Conservation (phyloP, 2,329 filamentous ascomycete species). For the Cryphonectria japonica region DNA sequence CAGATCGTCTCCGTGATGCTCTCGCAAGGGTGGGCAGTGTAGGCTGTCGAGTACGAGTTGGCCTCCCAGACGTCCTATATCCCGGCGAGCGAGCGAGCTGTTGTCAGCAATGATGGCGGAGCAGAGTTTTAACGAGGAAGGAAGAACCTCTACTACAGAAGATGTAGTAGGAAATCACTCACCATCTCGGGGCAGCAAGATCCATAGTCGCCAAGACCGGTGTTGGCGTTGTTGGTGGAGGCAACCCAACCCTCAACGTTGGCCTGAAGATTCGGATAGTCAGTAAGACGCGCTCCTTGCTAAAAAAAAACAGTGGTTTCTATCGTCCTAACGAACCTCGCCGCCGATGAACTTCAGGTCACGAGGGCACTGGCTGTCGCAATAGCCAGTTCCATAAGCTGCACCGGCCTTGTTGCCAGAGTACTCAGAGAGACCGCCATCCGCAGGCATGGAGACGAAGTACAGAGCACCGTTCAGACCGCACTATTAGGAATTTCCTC, state of each 20-base stretch:
- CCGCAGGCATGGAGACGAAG: conserved; percentile 63
- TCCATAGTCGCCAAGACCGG: conserved; percentile 55
- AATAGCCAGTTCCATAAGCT: conserved; percentile 64
- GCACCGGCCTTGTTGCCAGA: conserved; percentile 56
- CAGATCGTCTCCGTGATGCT: conserved; percentile 55
- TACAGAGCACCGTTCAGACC: conserved; percentile 75
- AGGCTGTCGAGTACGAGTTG: conserved; percentile 66
- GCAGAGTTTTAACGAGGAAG: conserved; percentile 30
- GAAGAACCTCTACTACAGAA: background rate
- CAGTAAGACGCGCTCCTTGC: background rate
- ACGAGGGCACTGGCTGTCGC: conserved; percentile 56
- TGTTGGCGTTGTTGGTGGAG: conserved; percentile 57
- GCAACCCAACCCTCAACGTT: conserved; percentile 57
- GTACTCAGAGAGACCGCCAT: conserved; percentile 58
- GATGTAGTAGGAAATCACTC: background rate
- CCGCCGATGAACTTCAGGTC: conserved; percentile 63
- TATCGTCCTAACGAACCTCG: background rate
- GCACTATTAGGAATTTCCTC: conserved; percentile 44
- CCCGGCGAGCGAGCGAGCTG: background rate
- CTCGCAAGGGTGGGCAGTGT: conserved; percentile 68
- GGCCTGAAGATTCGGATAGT: conserved; percentile 39
- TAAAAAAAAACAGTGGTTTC: too few species aligned
- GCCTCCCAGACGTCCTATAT: conserved; percentile 56
- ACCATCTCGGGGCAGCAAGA: conserved; percentile 67
- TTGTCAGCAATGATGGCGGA: background rate